These are phyloP conservation scores for Suhomyces chickasaworum DNA, from an alignment of 1,139 yeast genomes.

Conservation along the genomic window DNA sequence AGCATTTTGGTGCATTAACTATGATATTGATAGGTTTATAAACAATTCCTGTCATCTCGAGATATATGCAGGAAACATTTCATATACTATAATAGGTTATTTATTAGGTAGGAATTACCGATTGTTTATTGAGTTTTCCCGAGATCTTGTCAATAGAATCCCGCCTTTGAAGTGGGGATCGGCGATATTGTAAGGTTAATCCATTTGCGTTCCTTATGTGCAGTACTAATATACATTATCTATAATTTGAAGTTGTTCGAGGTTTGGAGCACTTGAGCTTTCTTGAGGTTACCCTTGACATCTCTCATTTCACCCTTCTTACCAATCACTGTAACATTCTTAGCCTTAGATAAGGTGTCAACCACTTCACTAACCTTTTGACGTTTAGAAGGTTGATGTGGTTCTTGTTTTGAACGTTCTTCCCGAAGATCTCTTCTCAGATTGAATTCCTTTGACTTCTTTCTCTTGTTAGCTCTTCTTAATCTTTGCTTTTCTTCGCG, in stretches of 20 bases:
- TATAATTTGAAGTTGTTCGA: slow-evolving; percentile 25
- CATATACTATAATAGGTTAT: background rate
- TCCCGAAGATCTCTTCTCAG: slow-evolving; percentile 34
- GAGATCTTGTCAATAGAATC: background rate
- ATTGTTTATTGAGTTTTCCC: background rate
- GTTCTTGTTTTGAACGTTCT: slow-evolving; percentile 28
- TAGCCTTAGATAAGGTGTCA: slow-evolving; percentile 72
- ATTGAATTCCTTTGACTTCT: slow-evolving; percentile 59
- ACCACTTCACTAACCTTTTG: slow-evolving; percentile 64
- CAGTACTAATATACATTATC: slow-evolving; percentile 5
- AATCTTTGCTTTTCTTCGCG: slow-evolving; percentile 86
- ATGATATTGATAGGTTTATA: background rate
- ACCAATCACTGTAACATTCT: slow-evolving; percentile 78
- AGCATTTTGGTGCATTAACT: slow-evolving; percentile 7
- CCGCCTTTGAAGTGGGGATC: background rate
- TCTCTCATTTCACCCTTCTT: slow-evolving; percentile 77
- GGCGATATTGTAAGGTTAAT: background rate
- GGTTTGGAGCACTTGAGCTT: slow-evolving; percentile 24
- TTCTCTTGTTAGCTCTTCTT: slow-evolving; percentile 84
- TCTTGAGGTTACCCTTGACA: slow-evolving; percentile 66
- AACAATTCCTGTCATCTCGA: background rate
- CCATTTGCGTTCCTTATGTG: background rate
- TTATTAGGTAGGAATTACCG: slow-evolving; percentile 1
- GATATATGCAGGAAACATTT: slow-evolving; percentile 1
- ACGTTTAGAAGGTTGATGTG: slow-evolving; percentile 41